Conservation (phyloP, 306 rosid genomes). For the Rubus idaeus region DNA sequence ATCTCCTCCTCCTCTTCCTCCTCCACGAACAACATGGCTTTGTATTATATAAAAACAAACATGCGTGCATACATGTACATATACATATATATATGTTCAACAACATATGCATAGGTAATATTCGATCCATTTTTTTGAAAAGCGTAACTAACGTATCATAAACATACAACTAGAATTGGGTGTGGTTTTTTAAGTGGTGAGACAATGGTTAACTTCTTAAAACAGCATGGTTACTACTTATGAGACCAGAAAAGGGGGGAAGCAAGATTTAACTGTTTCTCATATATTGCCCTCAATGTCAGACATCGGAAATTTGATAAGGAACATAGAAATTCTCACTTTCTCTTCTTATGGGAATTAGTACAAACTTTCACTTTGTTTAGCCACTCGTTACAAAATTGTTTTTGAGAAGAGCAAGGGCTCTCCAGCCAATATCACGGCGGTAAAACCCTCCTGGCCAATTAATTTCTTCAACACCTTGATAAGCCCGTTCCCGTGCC, state of each 20-base stretch:
- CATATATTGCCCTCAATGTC: background rate
- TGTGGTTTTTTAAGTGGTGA: background rate
- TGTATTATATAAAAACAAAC: too few species aligned
- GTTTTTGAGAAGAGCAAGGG: conserved; percentile 71
- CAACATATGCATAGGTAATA: background rate
- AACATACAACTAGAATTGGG: background rate
- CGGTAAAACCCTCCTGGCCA: conserved; percentile 95
- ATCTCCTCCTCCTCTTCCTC: background rate
- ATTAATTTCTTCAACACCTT: conserved; percentile 59
- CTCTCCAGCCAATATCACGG: conserved; percentile 95
- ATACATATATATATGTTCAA: background rate
- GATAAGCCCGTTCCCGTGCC: conserved; percentile 71
- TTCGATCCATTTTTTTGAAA: background rate
- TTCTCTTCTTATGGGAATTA: background rate
- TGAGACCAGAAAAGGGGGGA: background rate
- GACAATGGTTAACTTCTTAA: background rate
- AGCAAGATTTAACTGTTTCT: too few species aligned
- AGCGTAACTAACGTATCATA: background rate
- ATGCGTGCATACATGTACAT: too few species aligned
- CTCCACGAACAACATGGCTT: too few species aligned
- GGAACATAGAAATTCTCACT: conserved; percentile 3
- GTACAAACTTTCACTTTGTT: conserved; percentile 5
- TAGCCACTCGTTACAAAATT: conserved; percentile 37
- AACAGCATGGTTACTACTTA: background rate
- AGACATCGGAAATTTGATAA: background rate